Evolutionary conservation across 2,329 filamentous ascomycete species (phyloP).

Genomic region (Ophiostoma quercus): DNA sequence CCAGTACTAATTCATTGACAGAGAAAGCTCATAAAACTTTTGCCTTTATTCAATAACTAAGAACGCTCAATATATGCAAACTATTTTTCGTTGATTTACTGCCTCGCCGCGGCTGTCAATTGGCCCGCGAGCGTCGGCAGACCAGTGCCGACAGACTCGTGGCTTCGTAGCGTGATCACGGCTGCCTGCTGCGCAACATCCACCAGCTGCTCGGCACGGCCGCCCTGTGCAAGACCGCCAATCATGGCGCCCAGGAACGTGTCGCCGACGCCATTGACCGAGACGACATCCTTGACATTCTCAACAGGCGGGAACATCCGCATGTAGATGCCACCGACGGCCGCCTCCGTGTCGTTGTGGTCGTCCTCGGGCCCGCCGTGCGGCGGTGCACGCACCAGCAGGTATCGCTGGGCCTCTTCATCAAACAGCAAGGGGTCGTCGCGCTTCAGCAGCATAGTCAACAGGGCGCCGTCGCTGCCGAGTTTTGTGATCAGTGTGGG

Average conservation of each 20-base stretch:
- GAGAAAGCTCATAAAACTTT: background rate
- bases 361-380: constrained; percentile 29
- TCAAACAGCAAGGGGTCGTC: constrained; percentile 61
- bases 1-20: background rate
- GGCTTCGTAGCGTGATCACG: constrained; percentile 68
- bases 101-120: constrained; percentile 26
- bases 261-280: constrained; percentile 91
- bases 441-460: constrained; percentile 64
- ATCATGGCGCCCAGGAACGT: constrained; percentile 83
- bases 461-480: constrained; percentile 66
- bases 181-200: constrained; percentile 76
- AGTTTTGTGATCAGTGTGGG: constrained; percentile 82
- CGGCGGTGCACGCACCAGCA: constrained; percentile 57
- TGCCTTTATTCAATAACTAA: background rate
- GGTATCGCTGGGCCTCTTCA: constrained; percentile 59
- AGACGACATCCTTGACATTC: constrained; percentile 66
- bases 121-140: constrained; percentile 28
- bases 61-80: background rate
- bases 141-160: constrained; percentile 56
- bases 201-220: constrained; percentile 58
- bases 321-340: constrained; percentile 78
- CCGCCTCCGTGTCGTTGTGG: constrained; percentile 37
- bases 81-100: background rate
- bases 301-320: constrained; percentile 61
- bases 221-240: constrained; percentile 64